phyloP scores from a whole-genome alignment of 495 filamentous ascomycete species.

The Tuber brumale region DNA sequence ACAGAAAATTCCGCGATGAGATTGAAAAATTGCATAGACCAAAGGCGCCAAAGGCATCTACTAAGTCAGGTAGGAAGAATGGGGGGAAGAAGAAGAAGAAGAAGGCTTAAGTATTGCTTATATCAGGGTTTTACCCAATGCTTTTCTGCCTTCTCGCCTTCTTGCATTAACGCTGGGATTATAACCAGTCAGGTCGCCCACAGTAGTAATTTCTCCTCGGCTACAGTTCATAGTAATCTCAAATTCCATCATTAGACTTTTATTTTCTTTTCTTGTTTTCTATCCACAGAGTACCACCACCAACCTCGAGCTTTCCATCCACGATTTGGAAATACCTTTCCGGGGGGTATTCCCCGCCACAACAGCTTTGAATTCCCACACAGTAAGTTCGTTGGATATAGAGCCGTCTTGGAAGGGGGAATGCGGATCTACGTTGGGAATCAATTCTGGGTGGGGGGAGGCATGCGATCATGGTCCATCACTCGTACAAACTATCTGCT shows the following conservation, averaged over 20 bases:
- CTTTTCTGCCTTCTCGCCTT: neutral
- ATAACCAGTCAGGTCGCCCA: neutral
- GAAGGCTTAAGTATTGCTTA: constrained; percentile 44
- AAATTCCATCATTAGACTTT: neutral
- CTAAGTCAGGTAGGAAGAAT: constrained; percentile 42
- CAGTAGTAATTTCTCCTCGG: neutral
- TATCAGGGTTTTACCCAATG: neutral
- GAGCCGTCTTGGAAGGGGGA: neutral
- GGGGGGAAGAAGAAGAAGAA: constrained; percentile 53
- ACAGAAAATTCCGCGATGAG: constrained; percentile 66
- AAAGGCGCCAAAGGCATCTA: constrained; percentile 50
- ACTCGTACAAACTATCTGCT: too few species aligned
- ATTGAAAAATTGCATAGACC: constrained; percentile 75
- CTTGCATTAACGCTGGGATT: neutral
- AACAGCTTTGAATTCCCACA: constrained; percentile 54
- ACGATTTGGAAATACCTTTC: constrained; percentile 57
- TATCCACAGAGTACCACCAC: constrained; percentile 46
- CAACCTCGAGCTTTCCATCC: constrained; percentile 54
- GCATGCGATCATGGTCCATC: too few species aligned
- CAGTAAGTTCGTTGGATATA: neutral
- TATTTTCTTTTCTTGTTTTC: neutral
- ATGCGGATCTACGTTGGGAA: too few species aligned
- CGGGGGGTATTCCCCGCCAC: constrained; percentile 53
- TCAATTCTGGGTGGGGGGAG: too few species aligned
- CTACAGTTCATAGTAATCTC: neutral